Percentiles rank a stretch among this genome's conserved stretches.
Conservation (phyloP, 2,329 filamentous ascomycete genomes). For the Phaeosphaeria sp. region DNA sequence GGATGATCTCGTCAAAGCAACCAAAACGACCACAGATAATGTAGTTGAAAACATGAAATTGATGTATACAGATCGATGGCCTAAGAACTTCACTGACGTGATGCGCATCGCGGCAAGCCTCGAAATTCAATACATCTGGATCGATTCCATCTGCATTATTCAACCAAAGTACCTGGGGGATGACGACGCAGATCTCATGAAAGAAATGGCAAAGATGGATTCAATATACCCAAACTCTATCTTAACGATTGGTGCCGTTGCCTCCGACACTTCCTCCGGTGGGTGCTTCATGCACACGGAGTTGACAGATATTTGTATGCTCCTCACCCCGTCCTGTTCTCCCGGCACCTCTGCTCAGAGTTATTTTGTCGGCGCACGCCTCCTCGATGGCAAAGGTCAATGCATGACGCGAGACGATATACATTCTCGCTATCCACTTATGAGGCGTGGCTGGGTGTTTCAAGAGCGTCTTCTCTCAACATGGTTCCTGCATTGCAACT, state of each 20-base stretch:
- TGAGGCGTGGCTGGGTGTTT: constrained; percentile 11
- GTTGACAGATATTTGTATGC: not conserved
- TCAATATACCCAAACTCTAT: not conserved
- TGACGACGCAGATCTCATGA: not conserved
- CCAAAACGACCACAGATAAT: not conserved
- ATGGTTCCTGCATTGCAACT: constrained; percentile 6
- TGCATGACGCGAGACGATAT: not conserved
- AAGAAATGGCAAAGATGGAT: not conserved
- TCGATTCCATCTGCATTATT: not conserved
- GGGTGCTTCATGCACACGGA: not conserved
- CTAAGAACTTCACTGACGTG: constrained; percentile 58
- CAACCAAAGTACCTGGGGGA: not conserved
- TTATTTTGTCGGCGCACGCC: not conserved
- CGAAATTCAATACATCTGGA: not conserved
- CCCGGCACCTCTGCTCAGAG: not conserved
- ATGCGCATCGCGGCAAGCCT: not conserved
- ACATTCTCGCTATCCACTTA: not conserved
- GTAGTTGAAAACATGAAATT: not conserved
- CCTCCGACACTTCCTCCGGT: not conserved
- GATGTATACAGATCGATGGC: not conserved
- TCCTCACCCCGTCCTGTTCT: not conserved
- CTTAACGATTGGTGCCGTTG: not conserved
- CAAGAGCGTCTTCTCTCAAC: constrained; percentile 16
- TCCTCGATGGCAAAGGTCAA: not conserved
- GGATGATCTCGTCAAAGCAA: not conserved